A percentile compares a stretch with the other conserved stretches of the same genome.
These are phyloP conservation scores for Chlamydomonas urium DNA, from an alignment of 139 green algal genomes.

Conservation along the genomic window DNA sequence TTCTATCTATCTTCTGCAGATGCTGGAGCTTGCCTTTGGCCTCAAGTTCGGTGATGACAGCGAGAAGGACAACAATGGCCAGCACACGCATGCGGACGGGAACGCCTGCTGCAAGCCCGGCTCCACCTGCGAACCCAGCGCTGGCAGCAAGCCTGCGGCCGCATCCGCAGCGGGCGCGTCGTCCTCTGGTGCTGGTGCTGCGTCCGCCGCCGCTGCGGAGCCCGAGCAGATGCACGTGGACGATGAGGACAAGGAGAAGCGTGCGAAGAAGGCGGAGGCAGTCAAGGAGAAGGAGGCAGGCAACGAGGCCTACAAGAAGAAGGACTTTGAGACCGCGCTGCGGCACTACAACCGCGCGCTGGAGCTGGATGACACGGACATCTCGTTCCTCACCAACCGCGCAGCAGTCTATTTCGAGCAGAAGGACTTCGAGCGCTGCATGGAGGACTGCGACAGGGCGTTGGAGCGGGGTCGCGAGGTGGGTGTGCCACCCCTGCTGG, in stretches of 20 bases:
- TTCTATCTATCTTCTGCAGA: too few species aligned
- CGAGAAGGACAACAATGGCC: neutral
- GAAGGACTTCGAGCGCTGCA: conserved; percentile 61
- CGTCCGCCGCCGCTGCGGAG: too few species aligned
- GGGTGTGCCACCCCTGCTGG: too few species aligned
- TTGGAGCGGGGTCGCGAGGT: conserved; percentile 77
- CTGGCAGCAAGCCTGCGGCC: neutral
- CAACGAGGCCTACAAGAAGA: conserved; percentile 92
- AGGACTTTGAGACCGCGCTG: conserved; percentile 29
- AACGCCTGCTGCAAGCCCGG: too few species aligned
- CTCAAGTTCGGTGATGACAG: conserved; percentile 16
- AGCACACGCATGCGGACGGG: conserved; percentile 18
- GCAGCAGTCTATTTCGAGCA: conserved; percentile 90
- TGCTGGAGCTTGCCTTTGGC: conserved; percentile 10
- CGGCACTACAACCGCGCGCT: conserved; percentile 83
- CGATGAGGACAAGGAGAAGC: neutral
- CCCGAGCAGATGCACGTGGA: too few species aligned
- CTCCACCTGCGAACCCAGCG: too few species aligned
- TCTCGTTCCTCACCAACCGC: conserved; percentile 95
- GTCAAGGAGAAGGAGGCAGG: conserved; percentile 82
- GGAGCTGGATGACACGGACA: conserved; percentile 83
- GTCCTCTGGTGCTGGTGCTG: too few species aligned
- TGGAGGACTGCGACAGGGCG: conserved; percentile 84
- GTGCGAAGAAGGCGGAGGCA: conserved; percentile 34
- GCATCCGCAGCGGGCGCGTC: too few species aligned